phyloP scores from a whole-genome alignment of 116 monocot species.

The Thalassia testudinum region DNA sequence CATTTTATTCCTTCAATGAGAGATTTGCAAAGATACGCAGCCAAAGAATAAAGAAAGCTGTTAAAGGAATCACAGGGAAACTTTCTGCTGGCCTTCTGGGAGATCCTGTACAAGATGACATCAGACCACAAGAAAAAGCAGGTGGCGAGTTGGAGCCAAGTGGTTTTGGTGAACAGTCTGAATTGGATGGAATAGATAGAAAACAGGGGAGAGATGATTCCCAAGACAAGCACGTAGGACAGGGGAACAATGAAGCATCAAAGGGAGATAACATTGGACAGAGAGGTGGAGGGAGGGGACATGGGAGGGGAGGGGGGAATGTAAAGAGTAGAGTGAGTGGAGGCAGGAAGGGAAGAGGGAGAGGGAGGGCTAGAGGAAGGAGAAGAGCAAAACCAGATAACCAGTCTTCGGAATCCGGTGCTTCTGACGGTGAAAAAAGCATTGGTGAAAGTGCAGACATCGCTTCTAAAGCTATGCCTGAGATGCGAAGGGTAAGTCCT shows the following conservation, averaged over 20 bases:
- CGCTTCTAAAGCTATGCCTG: no score
- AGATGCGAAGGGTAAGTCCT: no score
- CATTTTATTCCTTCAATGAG: conserved; percentile 94
- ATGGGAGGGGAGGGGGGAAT: no score
- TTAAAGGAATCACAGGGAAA: conserved; percentile 80
- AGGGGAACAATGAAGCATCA: conserved; percentile 2
- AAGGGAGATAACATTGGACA: conserved; percentile 11
- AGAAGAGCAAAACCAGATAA: conserved; percentile 6
- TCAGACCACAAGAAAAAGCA: no score
- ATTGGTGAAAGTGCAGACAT: no score
- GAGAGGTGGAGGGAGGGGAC: neutral
- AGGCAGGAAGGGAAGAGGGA: conserved; percentile 12
- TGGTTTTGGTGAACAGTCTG: no score
- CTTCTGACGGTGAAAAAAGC: no score
- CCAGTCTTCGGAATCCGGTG: no score
- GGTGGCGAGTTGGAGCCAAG: no score
- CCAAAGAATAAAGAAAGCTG: conserved; percentile 80
- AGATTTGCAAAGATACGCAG: conserved; percentile 98
- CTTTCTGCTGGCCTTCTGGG: conserved; percentile 28
- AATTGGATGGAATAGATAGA: no score
- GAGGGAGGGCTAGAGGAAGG: conserved; percentile 6
- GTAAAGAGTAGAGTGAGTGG: conserved; percentile 11
- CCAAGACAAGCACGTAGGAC: conserved; percentile 7
- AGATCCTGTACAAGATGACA: no score
- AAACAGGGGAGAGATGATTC: neutral